Percentiles rank a stretch among this genome's conserved stretches.
Conservation (phyloP, 1,284 basidiomycete species). For the Cryptococcus sp. region DNA sequence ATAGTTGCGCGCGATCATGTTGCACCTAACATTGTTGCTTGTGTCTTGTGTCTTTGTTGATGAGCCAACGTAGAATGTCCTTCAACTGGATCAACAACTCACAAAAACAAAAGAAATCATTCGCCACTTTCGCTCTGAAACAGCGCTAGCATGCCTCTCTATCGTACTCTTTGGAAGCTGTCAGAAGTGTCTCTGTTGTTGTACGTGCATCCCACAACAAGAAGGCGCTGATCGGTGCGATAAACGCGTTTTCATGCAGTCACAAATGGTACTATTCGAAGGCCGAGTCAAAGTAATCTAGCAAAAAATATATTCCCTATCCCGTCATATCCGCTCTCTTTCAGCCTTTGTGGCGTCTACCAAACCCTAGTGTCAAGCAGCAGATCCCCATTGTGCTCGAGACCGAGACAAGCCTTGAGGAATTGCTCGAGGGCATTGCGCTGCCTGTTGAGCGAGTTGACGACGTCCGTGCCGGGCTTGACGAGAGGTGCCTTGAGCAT, state of each 20-base stretch:
- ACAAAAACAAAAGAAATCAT: neutral
- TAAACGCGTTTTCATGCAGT: conserved; percentile 23
- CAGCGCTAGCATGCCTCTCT: too few species aligned
- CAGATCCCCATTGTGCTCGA: conserved; percentile 79
- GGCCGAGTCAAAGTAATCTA: neutral
- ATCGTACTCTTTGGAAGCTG: too few species aligned
- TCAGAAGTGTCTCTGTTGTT: too few species aligned
- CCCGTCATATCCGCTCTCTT: neutral
- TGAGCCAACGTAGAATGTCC: conserved; percentile 1
- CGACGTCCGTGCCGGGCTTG: conserved; percentile 91
- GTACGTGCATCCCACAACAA: too few species aligned
- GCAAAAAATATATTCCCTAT: neutral
- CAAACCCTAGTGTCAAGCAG: conserved; percentile 83
- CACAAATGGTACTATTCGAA: conserved; percentile 16
- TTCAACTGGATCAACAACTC: conserved; percentile 4
- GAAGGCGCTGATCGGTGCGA: conserved; percentile 4
- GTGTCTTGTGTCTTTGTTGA: neutral
- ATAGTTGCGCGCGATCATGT: neutral
- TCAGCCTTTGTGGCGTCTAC: conserved; percentile 53
- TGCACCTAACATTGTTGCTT: neutral
- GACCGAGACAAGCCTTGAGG: conserved; percentile 74
- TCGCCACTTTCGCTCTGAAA: too few species aligned
- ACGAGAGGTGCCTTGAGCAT: conserved; percentile 98
- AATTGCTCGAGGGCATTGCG: conserved; percentile 84
- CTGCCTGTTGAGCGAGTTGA: conserved; percentile 94